Evolutionary conservation across 441 rosid genomes (phyloP).

Genomic region (Pelargonium fulgidum): DNA sequence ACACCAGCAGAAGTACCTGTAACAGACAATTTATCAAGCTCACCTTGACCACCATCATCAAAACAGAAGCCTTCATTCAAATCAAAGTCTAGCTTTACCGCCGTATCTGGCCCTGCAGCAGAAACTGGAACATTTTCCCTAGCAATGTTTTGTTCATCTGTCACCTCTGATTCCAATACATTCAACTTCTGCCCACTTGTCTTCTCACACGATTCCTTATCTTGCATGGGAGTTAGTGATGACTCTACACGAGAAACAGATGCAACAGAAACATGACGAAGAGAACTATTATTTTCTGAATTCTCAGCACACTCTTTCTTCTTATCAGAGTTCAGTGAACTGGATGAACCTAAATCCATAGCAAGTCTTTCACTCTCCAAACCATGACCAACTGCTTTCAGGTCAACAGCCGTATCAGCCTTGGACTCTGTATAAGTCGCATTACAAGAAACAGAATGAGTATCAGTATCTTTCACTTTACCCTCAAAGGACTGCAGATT

Average conservation of each 20-base stretch:
- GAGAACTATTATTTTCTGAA: slow-evolving; percentile 4
- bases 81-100: slow-evolving; percentile 16
- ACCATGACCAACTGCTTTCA: background rate
- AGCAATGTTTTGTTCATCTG: background rate
- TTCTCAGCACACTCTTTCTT: slow-evolving; percentile 6
- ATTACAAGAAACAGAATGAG: background rate
- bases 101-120: background rate
- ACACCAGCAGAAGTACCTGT: slow-evolving; percentile 1
- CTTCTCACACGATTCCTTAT: slow-evolving; percentile 14
- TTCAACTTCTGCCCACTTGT: slow-evolving; percentile 13
- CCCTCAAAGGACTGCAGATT: background rate
- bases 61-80: slow-evolving; percentile 14
- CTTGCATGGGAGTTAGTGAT: background rate
- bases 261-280: slow-evolving; percentile 7
- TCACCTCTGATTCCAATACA: background rate
- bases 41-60: slow-evolving; percentile 13
- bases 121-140: background rate
- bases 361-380: slow-evolving; percentile 1
- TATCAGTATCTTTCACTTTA: slow-evolving; percentile 3
- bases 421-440: background rate
- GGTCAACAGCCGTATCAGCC: background rate
- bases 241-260: slow-evolving; percentile 11
- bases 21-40: background rate
- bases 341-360: slow-evolving; percentile 12
- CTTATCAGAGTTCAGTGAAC: slow-evolving; percentile 14